A percentile compares a stretch with the other conserved stretches of the same genome.
These are phyloP conservation scores for Penicillium sp. DNA, from an alignment of 2,329 filamentous ascomycete species.

Conservation along the genomic window DNA sequence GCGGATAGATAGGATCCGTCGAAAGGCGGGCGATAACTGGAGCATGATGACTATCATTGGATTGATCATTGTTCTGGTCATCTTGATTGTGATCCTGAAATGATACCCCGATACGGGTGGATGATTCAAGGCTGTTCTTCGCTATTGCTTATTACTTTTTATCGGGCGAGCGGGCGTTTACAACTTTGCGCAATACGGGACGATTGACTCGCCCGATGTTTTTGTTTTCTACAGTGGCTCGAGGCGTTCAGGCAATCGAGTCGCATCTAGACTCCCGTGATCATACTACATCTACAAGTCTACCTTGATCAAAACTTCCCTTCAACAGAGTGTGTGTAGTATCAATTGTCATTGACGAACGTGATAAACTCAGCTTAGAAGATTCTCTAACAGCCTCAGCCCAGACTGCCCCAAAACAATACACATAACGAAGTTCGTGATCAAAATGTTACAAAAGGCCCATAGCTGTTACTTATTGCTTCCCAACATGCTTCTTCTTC, in stretches of 20 bases:
- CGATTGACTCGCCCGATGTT: conserved; percentile 1
- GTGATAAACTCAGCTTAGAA: not conserved
- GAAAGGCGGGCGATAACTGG: conserved; percentile 78
- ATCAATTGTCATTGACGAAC: conserved; percentile 1
- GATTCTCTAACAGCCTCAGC: not conserved
- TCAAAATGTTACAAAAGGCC: not conserved
- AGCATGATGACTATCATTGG: conserved; percentile 79
- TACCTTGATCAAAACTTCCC: not conserved
- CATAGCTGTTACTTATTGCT: not conserved
- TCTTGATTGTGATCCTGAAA: conserved; percentile 80
- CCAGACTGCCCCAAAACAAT: not conserved
- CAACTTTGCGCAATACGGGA: not conserved
- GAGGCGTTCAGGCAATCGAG: not conserved
- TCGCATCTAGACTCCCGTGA: not conserved
- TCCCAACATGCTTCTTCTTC: conserved; percentile 52
- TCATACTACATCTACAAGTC: not conserved
- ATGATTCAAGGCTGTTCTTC: not conserved
- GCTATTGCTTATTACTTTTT: conserved; percentile 1
- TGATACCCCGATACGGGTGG: conserved; percentile 37
- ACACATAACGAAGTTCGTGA: not conserved
- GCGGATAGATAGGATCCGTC: conserved; percentile 68
- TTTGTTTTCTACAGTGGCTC: not conserved
- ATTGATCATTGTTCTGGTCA: conserved; percentile 75
- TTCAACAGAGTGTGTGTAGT: not conserved
- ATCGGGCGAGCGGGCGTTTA: conserved; percentile 23